Percentiles rank a stretch among this genome's conserved stretches.
phyloP scores from a whole-genome alignment of 2,329 filamentous ascomycete genomes.

The Pezicula rhizophila region DNA sequence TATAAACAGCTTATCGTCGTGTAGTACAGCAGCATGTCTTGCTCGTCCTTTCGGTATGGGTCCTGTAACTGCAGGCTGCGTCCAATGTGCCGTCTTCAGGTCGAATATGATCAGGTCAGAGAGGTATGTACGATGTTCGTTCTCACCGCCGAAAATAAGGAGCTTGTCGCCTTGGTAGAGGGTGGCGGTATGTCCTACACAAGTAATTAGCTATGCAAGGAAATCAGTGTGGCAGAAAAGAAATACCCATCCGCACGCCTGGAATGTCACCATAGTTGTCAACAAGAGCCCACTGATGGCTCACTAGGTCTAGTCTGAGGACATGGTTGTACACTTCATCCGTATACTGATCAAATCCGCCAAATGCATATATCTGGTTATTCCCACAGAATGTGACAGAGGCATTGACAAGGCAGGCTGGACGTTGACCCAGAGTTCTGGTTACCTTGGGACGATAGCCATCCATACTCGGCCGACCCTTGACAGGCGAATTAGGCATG shows the following conservation, averaged over 20 bases:
- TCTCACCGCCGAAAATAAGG: constrained; percentile 96
- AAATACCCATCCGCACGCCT: constrained; percentile 87
- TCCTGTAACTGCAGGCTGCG: constrained; percentile 80
- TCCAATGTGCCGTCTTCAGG: constrained; percentile 90
- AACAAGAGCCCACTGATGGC: constrained; percentile 88
- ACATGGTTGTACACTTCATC: constrained; percentile 99
- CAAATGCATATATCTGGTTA: constrained; percentile 96
- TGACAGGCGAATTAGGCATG: constrained; percentile 80
- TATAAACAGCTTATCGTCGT: constrained; percentile 95
- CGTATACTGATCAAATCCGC: constrained; percentile 96
- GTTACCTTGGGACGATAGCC: constrained; percentile 81
- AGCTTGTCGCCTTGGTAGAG: constrained; percentile 91
- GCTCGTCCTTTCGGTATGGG: constrained; percentile 84
- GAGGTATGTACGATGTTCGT: constrained; percentile 92
- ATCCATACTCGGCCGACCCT: constrained; percentile 58
- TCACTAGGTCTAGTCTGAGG: constrained; percentile 76
- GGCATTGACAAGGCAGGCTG: constrained; percentile 93
- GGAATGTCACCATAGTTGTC: constrained; percentile 99
- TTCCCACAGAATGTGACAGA: constrained; percentile 98
- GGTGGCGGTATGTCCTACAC: constrained; percentile 81
- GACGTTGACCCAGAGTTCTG: constrained; percentile 71
- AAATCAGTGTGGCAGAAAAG: not conserved
- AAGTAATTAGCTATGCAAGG: constrained; percentile 1
- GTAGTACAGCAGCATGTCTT: constrained; percentile 82
- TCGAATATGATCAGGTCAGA: constrained; percentile 96